Conservation (phyloP, 2,329 filamentous ascomycete species). For the Epicoccum nigrum region DNA sequence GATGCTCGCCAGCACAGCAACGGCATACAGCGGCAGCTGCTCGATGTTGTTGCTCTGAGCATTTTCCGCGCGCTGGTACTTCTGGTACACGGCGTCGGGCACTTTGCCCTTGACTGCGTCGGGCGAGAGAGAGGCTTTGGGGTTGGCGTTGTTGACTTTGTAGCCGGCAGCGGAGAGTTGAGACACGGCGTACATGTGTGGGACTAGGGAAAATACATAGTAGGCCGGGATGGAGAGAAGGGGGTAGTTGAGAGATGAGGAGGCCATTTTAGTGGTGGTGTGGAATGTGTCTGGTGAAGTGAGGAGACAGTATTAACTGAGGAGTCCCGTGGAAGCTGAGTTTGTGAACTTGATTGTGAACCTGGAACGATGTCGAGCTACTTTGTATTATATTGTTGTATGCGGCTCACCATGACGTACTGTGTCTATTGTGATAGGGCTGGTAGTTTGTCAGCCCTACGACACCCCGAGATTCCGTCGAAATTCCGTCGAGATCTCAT, state of each 20-base stretch:
- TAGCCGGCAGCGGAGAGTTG: slow-evolving; percentile 26
- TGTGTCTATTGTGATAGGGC: not conserved
- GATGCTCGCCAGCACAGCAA: slow-evolving; percentile 31
- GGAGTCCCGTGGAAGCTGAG: not conserved
- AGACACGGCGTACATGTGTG: slow-evolving; percentile 26
- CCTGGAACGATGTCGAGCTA: not conserved
- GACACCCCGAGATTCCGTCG: not conserved
- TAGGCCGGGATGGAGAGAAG: slow-evolving; percentile 37
- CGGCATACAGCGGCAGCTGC: slow-evolving; percentile 34
- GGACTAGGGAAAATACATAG: slow-evolving; percentile 32
- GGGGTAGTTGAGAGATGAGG: slow-evolving; percentile 30
- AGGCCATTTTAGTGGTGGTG: slow-evolving; percentile 18
- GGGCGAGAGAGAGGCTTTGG: slow-evolving; percentile 30
- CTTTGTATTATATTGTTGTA: not conserved
- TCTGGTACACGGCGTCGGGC: slow-evolving; percentile 31
- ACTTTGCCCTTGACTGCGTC: slow-evolving; percentile 33
- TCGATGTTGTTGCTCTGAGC: slow-evolving; percentile 34
- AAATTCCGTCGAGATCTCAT: too few species aligned
- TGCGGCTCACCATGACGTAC: slow-evolving; percentile 7
- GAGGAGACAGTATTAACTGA: too few species aligned
- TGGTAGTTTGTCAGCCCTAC: not conserved
- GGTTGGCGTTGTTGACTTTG: slow-evolving; percentile 35
- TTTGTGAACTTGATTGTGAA: not conserved
- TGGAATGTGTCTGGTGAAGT: not conserved
- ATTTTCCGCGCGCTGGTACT: slow-evolving; percentile 37